Evolutionary conservation across 2,329 filamentous ascomycete genomes (phyloP).

Genomic region (Reticulascus tulasneorum): DNA sequence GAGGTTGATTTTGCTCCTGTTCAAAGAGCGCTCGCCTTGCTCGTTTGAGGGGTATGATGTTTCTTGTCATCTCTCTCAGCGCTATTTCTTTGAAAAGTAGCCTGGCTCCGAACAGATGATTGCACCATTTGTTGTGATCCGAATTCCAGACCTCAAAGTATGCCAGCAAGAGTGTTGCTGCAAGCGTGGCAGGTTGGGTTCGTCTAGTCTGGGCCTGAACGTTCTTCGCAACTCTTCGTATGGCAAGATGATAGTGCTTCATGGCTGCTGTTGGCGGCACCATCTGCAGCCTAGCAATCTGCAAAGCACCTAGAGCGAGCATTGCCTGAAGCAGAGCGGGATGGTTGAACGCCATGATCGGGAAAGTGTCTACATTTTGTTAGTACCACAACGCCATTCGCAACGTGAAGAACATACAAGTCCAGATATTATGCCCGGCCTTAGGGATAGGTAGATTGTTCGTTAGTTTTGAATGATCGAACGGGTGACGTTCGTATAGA

Average conservation of each 20-base stretch:
- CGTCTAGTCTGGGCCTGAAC: conserved; percentile 67
- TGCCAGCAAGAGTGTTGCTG: conserved; percentile 77
- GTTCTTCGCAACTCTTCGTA: conserved; percentile 72
- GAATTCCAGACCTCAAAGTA: conserved; percentile 95
- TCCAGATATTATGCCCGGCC: conserved; percentile 63
- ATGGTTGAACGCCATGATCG: conserved; percentile 76
- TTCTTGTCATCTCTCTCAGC: conserved; percentile 66
- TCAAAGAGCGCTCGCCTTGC: conserved; percentile 31
- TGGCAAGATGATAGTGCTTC: conserved; percentile 85
- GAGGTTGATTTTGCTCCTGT: conserved; percentile 27
- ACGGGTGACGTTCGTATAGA: conserved; percentile 77
- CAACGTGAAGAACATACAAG: conserved; percentile 40
- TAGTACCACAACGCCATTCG: not conserved
- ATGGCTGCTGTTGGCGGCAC: conserved; percentile 74
- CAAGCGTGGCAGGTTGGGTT: conserved; percentile 76
- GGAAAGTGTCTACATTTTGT: conserved; percentile 62
- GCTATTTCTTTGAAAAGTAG: conserved; percentile 81
- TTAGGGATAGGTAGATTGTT: conserved; percentile 56
- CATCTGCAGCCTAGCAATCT: conserved; percentile 78
- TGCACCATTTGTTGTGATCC: conserved; percentile 94
- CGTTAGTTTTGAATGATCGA: conserved; percentile 66
- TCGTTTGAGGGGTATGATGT: conserved; percentile 62
- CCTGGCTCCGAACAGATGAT: conserved; percentile 79
- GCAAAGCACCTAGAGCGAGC: conserved; percentile 78
- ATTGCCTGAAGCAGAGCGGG: conserved; percentile 89